Evolutionary conservation across 331 rosid species (phyloP), one percentile per base, ranked within the genome.

Genomic region (Malus hybrid): DNA sequence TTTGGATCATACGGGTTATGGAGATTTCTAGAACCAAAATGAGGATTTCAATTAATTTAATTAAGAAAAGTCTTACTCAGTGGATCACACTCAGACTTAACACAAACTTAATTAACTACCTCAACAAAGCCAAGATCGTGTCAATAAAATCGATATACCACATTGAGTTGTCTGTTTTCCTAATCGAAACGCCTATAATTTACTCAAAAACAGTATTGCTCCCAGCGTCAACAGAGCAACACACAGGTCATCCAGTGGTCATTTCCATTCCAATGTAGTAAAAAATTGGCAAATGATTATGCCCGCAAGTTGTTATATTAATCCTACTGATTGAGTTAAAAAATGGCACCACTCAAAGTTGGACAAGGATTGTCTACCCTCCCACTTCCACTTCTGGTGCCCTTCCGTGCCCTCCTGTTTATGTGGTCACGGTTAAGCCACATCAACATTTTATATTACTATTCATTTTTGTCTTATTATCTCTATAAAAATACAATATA

Each of bases 71-170:
- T 42, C 13, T 42, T 42, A 42, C 16, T 52, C 14, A 71, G 65
- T 71, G 75, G 65, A 71, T 54, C 75, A 54, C 19, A 71, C 10
- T 29, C 33, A 71, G 75, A 54, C 75, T 55, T 19, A 52, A 32
- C 75, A 54, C 75, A 54, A 54, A 11, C 28, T n/a, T 4, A 57
- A 48, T 69, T 70, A 5, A 70, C 54, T 31, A 10, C 29, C 48
- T 54, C 19, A 52, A 29, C 34, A 9, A 39, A 19, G 28, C 44
- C 63, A 44, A 29, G 63, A 50, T 57, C 62, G 29, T 42, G 48
- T 42, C 48, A 42, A 42, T 5, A 50, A 50, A 44, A 69, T 59
- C 6, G 14, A 15, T 22, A 18, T 22, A 7, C 61, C 61, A 55
- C 24, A 55, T 55, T 20, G 6, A 57, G 27, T 59, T 59, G 10